These are phyloP conservation scores for Neckera pumila DNA, from an alignment of 225 moss, liverwort and hornwort genomes.

Conservation along the genomic window DNA sequence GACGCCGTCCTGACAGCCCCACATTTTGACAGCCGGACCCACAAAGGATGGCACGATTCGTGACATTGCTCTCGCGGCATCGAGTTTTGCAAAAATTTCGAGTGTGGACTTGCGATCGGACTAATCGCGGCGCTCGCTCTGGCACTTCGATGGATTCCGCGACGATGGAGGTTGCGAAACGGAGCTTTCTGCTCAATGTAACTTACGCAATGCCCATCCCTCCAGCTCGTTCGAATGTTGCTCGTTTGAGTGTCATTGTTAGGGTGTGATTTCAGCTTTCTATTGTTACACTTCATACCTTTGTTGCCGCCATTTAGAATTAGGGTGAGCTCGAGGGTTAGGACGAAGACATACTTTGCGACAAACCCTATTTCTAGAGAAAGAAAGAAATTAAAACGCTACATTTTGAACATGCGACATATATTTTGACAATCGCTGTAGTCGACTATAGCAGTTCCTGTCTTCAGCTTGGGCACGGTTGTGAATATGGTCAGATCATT, in stretches of 20 bases:
- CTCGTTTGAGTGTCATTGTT: not conserved
- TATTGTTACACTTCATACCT: not conserved
- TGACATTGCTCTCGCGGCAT: too few species aligned
- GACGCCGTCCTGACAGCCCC: too few species aligned
- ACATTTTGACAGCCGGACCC: too few species aligned
- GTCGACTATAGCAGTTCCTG: not conserved
- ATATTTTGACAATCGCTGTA: not conserved
- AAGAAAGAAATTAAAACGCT: not conserved
- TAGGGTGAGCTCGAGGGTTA: not conserved
- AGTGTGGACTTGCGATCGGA: not conserved
- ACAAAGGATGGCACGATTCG: too few species aligned
- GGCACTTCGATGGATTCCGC: not conserved
- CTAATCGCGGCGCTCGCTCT: not conserved
- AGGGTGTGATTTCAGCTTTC: not conserved
- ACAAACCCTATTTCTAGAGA: not conserved
- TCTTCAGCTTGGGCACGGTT: not conserved
- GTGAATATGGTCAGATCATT: not conserved
- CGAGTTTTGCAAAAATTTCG: not conserved
- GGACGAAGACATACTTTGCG: too few species aligned
- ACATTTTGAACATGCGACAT: not conserved
- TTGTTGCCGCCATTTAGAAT: not conserved
- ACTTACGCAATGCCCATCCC: not conserved
- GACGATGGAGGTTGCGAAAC: not conserved
- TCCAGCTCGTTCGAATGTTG: too few species aligned
- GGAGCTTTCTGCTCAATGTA: constrained; percentile 8